These are phyloP conservation scores for Cordyceps fumosorosea DNA, from an alignment of 2,329 filamentous ascomycete species.

Conservation along the genomic window DNA sequence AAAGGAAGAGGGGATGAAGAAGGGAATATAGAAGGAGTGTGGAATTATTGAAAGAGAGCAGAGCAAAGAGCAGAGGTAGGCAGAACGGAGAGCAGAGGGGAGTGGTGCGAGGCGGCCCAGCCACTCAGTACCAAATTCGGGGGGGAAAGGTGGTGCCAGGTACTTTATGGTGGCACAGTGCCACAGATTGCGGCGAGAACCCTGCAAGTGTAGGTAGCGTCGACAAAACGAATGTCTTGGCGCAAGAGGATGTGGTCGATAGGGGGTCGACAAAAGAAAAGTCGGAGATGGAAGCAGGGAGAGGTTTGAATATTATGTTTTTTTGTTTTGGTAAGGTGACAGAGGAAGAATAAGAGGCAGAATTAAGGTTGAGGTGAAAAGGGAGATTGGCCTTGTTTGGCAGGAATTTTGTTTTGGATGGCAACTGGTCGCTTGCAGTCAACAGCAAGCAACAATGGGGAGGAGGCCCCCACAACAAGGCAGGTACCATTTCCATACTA, in stretches of 20 bases:
- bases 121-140: constrained; percentile 7
- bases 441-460: background rate
- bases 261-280: background rate
- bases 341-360: background rate
- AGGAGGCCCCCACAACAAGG: background rate
- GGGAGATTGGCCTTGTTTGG: background rate
- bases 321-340: background rate
- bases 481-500: constrained; percentile 2
- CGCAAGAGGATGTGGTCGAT: background rate
- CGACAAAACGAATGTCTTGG: constrained; percentile 6
- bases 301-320: background rate
- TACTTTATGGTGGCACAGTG: background rate
- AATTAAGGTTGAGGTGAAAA: background rate
- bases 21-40: background rate
- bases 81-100: background rate
- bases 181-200: constrained; percentile 1
- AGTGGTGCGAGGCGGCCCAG: background rate
- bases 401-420: background rate
- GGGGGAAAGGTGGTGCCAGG: background rate
- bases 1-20: background rate
- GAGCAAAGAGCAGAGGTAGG: background rate
- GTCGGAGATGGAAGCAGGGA: background rate
- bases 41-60: background rate
- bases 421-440: background rate
- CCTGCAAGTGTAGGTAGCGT: constrained; percentile 9